Evolutionary conservation across 257 asterid species (phyloP).

Genomic region (Penstemon barbatus): DNA sequence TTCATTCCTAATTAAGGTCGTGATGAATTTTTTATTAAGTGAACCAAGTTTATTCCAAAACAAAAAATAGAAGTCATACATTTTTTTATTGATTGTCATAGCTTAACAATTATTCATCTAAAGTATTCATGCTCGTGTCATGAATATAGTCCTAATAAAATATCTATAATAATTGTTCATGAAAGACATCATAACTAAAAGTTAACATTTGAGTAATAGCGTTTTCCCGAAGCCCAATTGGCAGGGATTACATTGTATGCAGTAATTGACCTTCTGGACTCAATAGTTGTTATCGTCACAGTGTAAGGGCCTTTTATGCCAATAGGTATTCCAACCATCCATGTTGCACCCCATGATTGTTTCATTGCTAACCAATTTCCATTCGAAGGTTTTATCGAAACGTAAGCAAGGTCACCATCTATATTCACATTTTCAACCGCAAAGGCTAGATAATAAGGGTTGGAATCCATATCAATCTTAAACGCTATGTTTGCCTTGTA

Average conservation of each 20-base stretch:
- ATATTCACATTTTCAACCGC: conserved; percentile 21
- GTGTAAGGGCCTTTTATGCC: conserved; percentile 22
- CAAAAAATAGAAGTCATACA: too few species aligned
- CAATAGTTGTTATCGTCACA: neutral
- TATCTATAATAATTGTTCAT: too few species aligned
- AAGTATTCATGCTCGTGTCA: too few species aligned
- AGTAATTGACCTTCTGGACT: neutral
- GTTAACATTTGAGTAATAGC: conserved; percentile 2
- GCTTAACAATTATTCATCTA: too few species aligned
- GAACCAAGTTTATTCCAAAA: too few species aligned
- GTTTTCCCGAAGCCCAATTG: conserved; percentile 8
- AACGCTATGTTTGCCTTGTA: conserved; percentile 23
- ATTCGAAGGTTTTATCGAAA: conserved; percentile 9
- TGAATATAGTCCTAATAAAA: too few species aligned
- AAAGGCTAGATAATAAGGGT: conserved; percentile 19
- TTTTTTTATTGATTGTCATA: too few species aligned
- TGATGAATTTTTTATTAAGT: too few species aligned
- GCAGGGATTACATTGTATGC: conserved; percentile 1
- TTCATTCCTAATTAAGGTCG: too few species aligned
- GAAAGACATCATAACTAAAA: neutral
- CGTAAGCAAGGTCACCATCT: conserved; percentile 25
- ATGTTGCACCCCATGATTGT: conserved; percentile 26
- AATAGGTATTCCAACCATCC: neutral
- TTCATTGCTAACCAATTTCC: conserved; percentile 24
- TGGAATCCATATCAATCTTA: conserved; percentile 32